Evolutionary conservation across 768 basidiomycete genomes (phyloP), one percentile per base, ranked within the genome.

Genomic region (Termitomyces sp.): DNA sequence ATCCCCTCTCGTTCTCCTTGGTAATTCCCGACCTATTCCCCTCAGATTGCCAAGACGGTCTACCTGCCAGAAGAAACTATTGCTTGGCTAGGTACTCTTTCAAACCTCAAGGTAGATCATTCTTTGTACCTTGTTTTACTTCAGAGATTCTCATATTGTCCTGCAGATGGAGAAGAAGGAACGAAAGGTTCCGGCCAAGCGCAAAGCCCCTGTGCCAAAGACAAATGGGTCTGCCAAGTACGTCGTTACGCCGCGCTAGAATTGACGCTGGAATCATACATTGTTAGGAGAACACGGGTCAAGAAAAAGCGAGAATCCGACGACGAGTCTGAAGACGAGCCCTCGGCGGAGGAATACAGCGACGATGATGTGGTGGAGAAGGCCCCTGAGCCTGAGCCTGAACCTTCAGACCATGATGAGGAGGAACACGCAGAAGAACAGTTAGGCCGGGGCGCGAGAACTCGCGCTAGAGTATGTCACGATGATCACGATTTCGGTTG

Each of bases 21-120:
- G 14, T 24, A 32, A 43, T 39, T 4, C 1, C 34, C 16, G 32
- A n/a, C 39, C 5, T 27, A 20, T 44, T 43, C 7, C 7, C 24
- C 32, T 48, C 20, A 92, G 91, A 84, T 89, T 54, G 51, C 84
- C 52, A 85, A 85, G 65, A 87, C 81, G 0, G 73, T 80, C 4
- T 94, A 88, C 66, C 72, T 94, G 31, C 80, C 88, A 18, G 81
- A 83, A 44, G 79, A 84, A 48, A 80, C 82, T 13, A 59, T 79
- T 20, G 60, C 69, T 18, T 87, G 87, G 85, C 67, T 93, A 6
- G 74, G 71, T 37, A 83, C 84, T 51, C 68, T 75, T 56, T 72
- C 73, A 29, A 75, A 74, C 39, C 68, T 73, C 14, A 79, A 75
- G 67, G 69, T 75, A 42, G 7, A 20, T 46, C 12, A 16, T 16